Base-by-base conservation (phyloP, 169 alveolate species). In the Plasmodium sp. region DNA sequence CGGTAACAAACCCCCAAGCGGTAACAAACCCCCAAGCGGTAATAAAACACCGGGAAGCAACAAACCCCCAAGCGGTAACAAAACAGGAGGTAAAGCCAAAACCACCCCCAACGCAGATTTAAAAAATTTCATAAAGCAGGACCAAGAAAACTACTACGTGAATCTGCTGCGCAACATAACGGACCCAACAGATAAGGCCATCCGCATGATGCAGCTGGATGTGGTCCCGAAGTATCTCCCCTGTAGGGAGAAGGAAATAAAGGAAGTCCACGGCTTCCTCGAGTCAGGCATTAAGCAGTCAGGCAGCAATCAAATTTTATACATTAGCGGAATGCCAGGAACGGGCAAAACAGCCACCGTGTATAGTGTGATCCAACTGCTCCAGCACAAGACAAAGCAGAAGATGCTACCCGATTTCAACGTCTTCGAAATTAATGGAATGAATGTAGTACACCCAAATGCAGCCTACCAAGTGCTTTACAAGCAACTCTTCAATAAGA, bases 321-420 rank as follows among this genome's bases (percentile, higher is more conserved):
- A 96, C 94, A 95, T 97, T 3, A 95, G 98, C 82, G 98, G 98
- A 10, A 96, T 97, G 84, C 98, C 98, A 16, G 98, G 98, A 12
- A 97, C 98, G 5, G 98, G 98, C 1, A 97, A 97, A 90, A 96
- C 98, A 43, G 97, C 96, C 36, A 97, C 98, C 0, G 97, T 97
- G 12, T 94, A 94, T 62, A 95, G 96, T 96, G 96, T 95, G 5
- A 93, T 96, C 5, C 94, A 93, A 73, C 81, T 83, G 45, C 72
- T 86, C 6, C 86, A 93, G 73, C 62, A 54, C 43, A 82, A 93
- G 54, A 84, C 84, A 9, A 84, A 51, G 58, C 43, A 73, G 39
- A 92, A 93, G 22, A 84, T 88, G 62, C 51, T 96, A 31, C 98
- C 98, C 7, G 75, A 96, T 92, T 96, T 96, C 58, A 96, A 96